Conservation (phyloP, 2,329 filamentous ascomycete species). For the Bipolaris cookei region DNA sequence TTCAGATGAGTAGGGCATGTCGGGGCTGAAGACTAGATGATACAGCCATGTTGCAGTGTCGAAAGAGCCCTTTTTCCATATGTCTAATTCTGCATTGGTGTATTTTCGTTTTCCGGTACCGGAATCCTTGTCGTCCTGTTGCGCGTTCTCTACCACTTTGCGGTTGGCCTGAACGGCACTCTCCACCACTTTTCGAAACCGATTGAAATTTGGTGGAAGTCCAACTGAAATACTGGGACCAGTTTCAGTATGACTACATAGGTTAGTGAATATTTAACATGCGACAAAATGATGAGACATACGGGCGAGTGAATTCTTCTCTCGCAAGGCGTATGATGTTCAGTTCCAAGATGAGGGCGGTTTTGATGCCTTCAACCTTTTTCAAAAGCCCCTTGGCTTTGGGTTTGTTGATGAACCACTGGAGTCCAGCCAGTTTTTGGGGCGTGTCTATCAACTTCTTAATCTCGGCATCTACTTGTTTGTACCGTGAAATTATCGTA, state of each 20-base stretch:
- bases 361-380: slow-evolving; percentile 31
- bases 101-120: slow-evolving; percentile 3
- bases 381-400: slow-evolving; percentile 25
- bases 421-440: slow-evolving; percentile 19
- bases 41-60: slow-evolving; percentile 34
- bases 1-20: not conserved
- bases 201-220: slow-evolving; percentile 6
- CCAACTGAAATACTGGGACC: not conserved
- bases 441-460: slow-evolving; percentile 7
- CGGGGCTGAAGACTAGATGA: slow-evolving; percentile 22
- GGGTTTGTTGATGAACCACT: slow-evolving; percentile 22
- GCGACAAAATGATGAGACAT: not conserved
- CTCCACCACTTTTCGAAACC: slow-evolving; percentile 28
- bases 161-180: slow-evolving; percentile 26
- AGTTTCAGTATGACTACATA: not conserved
- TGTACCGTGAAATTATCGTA: not conserved
- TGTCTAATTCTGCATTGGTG: slow-evolving; percentile 11
- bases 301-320: slow-evolving; percentile 15
- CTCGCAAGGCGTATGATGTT: slow-evolving; percentile 21
- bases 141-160: slow-evolving; percentile 24
- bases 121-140: slow-evolving; percentile 12
- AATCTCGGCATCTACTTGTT: slow-evolving; percentile 3
- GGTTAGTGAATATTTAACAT: not conserved
- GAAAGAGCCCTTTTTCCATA: slow-evolving; percentile 20
- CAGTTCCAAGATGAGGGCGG: slow-evolving; percentile 18